Evolutionary conservation across 2,329 filamentous ascomycete species (phyloP).

Genomic region (Fusarium floridanum): DNA sequence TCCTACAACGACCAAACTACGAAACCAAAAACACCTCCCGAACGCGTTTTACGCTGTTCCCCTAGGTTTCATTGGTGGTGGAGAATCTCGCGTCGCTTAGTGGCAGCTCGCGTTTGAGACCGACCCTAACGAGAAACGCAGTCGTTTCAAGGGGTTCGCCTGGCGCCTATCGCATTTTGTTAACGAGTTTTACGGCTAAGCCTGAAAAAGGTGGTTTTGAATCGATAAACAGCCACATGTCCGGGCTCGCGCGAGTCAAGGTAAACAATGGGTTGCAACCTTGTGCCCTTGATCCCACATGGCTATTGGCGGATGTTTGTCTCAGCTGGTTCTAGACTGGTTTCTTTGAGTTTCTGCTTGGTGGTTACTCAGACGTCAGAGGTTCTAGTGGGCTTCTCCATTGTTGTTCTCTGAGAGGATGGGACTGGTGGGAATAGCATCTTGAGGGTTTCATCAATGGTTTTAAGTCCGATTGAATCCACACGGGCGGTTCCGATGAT

Average conservation of each 20-base stretch:
- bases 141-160: neutral
- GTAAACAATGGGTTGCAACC: neutral
- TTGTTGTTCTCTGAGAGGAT: neutral
- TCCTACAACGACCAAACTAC: neutral
- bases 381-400: neutral
- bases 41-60: neutral
- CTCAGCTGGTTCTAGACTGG: neutral
- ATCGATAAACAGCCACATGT: slow-evolving; percentile 2
- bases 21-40: neutral
- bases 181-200: neutral
- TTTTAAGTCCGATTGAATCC: neutral
- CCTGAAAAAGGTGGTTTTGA: neutral
- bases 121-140: neutral
- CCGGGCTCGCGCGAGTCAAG: neutral
- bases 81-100: neutral
- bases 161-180: neutral
- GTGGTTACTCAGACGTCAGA: neutral
- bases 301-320: neutral
- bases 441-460: neutral
- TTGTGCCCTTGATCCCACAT: neutral
- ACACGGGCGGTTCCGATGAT: neutral
- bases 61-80: neutral
- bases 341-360: neutral
- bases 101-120: neutral
- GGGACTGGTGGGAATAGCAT: neutral